Conservation (phyloP, 352 stramenopile genomes). For the Phytopythium mirpurense region DNA sequence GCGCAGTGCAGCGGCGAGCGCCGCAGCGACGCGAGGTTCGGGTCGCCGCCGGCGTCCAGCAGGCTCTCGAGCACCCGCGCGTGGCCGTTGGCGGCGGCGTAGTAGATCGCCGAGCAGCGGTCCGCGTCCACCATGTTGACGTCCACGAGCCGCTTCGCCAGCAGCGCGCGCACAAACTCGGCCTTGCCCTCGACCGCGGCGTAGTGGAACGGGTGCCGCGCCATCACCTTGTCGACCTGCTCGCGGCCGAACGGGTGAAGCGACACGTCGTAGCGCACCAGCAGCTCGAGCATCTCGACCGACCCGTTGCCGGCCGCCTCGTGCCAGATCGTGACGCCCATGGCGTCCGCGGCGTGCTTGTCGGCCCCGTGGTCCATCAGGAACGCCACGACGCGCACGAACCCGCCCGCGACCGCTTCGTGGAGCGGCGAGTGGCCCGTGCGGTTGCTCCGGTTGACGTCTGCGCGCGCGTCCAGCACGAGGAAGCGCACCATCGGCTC, state of each 20-base stretch:
- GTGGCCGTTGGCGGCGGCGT: constrained; percentile 66
- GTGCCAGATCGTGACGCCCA: constrained; percentile 80
- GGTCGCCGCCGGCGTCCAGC: constrained; percentile 36
- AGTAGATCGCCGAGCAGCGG: constrained; percentile 65
- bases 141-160: constrained; percentile 51
- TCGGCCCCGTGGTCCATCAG: constrained; percentile 57
- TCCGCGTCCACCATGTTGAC: constrained; percentile 64
- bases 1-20: constrained; percentile 70
- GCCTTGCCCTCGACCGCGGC: constrained; percentile 64
- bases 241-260: constrained; percentile 31
- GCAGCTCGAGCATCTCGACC: constrained; percentile 52
- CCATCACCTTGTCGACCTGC: constrained; percentile 73
- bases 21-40: constrained; percentile 54
- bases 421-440: constrained; percentile 62
- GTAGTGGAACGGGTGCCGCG: constrained; percentile 79
- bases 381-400: constrained; percentile 34
- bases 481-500: constrained; percentile 42
- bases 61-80: constrained; percentile 42
- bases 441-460: constrained; percentile 61
- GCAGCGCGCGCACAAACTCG: constrained; percentile 46
- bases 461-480: constrained; percentile 28
- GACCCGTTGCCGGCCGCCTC: constrained; percentile 62
- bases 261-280: constrained; percentile 43
- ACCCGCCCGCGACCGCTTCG: constrained; percentile 56
- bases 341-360: constrained; percentile 62